Conservation (phyloP, 2,329 filamentous ascomycete genomes). For the Alternaria sp. region DNA sequence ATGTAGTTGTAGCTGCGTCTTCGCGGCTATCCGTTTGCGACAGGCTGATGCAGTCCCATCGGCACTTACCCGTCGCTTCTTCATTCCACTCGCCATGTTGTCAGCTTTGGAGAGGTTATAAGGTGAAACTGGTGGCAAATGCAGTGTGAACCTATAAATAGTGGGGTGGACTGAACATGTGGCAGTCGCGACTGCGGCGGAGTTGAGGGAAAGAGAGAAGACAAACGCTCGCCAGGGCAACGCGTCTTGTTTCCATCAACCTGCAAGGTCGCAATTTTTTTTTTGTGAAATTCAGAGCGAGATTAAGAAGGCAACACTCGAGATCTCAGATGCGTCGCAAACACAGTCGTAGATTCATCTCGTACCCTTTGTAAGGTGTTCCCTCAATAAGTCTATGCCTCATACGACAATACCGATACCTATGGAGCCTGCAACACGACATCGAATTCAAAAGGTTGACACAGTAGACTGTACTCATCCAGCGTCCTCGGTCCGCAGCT, state of each 20-base stretch:
- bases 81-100: conserved; percentile 10
- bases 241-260: not conserved
- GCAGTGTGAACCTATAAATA: too few relatives aligned
- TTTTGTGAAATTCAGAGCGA: not conserved
- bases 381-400: not conserved
- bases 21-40: too few relatives aligned
- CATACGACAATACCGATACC: not conserved
- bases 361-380: not conserved
- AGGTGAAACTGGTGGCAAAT: too few relatives aligned
- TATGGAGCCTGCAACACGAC: conserved; percentile 29
- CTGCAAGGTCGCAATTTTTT: not conserved
- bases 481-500: conserved; percentile 66
- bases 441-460: conserved; percentile 50
- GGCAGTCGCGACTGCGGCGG: not conserved
- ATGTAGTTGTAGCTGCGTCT: not conserved
- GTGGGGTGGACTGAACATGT: not conserved
- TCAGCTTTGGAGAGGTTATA: not conserved
- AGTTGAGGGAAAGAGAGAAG: not conserved
- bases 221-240: not conserved
- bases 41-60: too few relatives aligned
- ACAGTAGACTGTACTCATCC: conserved; percentile 51
- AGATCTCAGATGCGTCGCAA: not conserved
- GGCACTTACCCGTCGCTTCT: conserved; percentile 15
- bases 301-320: not conserved
- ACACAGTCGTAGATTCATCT: not conserved